Evolutionary conservation across 805 yeast genomes (phyloP), one percentile per base, ranked within the genome.

Genomic region (Candida michaelii): DNA sequence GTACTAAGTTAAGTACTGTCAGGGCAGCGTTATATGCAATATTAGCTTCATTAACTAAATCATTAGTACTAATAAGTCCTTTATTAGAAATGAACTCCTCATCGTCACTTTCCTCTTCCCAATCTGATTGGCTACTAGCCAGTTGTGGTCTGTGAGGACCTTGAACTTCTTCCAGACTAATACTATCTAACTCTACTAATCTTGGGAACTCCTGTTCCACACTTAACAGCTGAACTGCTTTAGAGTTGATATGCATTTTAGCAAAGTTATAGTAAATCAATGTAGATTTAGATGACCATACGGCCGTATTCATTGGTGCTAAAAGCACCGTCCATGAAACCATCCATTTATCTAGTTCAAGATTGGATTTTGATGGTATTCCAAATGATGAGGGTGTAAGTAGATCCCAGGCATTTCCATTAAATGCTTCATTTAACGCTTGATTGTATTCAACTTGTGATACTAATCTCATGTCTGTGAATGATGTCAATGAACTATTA

Each of bases 261-360:
- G 89, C 89, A 66, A 82, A 83, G 53, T 83, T 82, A 54, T 83
- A 83, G 54, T 83, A 83, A 32, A 83, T 77, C 45, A 83, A 64
- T 0, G 88, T 82, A 1, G 85, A 80, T 52, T 83, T 83, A 1
- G 85, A 75, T 8, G 85, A 77, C 89, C 89, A 83, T 9, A 71
- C 73, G 0, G 72, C 62, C 29, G 80, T 77, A 38, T 71, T 72
- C 36, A 78, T 71, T 1, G 86, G 85, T 3, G 85, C 77, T 15
- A 83, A 61, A 30, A 82, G 59, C 9, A 83, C 85, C 0, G 89
- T 80, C 89, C 89, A 83, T 15, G 83, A 82, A 4, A 83, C 86
- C 87, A 83, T 83, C 89, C 89, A 83, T 58, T 76, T 80, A 53
- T 83, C 89, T 27, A 83, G 60, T 44, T 82, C 86, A 43, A 83